Base-by-base conservation (phyloP, 192 early-diverging fungal species). In the Mortierella claussenii region DNA sequence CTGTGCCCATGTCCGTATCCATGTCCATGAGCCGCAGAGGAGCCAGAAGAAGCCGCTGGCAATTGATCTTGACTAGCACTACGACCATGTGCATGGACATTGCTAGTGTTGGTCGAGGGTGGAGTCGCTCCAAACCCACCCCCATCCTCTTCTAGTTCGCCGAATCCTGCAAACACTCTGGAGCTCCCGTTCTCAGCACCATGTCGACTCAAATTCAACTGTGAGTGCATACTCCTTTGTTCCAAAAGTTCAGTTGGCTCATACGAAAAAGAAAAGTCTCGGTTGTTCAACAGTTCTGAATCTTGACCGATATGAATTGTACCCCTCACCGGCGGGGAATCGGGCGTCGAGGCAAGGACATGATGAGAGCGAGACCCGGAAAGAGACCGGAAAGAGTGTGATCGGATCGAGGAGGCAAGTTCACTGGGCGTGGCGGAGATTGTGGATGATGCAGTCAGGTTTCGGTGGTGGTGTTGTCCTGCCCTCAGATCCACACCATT, bases 261-360 rank as follows among this genome's bases (percentile, higher is more conserved):
- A 32, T 67, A 67, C 13, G 73, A 67, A 33, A 67, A 76, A 2
- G 73, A 76, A 42, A 76, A 76, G 28, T 67, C 73, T 5, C 64
- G 37, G 53, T 76, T 76, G 37, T 76, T 76, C 51, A 76, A 43
- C 9, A 76, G 23, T 27, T 75, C 71, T 13, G 71, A 75, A 32
- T 76, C 73, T 45, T 67, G 49, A 20, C 28, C 34, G 53, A 76
- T 76, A 24, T 76, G 73, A 30, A 76, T 62, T 13, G 28, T 49
- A n/a, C 57, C 62, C 1, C 71, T 49, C 0, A 67, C 73, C 12
- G 73, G 73, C 0, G 73, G 73, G 23, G 73, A 76, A 50, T 76
- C 73, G 2, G 73, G 73, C 15, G 63, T 75, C 15, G 71, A 66
- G 4, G 50, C 56, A 8, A 75, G 23, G 34, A 60, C 13, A n/a